Percentiles rank a stretch among this genome's conserved stretches.
These are phyloP conservation scores for Cladosporium colombiae DNA, from an alignment of 2,329 filamentous ascomycete species.

Conservation along the genomic window DNA sequence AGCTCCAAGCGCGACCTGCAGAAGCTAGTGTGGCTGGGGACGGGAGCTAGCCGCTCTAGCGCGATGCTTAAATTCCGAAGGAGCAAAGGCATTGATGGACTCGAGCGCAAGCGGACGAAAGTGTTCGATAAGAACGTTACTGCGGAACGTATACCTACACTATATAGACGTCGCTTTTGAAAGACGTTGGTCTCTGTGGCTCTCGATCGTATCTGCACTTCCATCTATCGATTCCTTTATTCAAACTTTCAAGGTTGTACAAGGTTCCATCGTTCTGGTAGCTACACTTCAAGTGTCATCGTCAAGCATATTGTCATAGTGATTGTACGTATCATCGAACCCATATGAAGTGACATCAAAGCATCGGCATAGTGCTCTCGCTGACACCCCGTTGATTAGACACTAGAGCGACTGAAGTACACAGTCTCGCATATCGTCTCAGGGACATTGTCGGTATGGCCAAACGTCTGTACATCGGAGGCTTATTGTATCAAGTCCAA, in stretches of 20 bases:
- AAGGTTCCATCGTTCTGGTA: neutral
- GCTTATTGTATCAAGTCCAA: conserved; percentile 57
- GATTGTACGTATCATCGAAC: neutral
- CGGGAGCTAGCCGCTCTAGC: neutral
- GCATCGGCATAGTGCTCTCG: neutral
- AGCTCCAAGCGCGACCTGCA: neutral
- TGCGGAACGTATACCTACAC: neutral
- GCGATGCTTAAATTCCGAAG: neutral
- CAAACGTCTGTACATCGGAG: conserved; percentile 52
- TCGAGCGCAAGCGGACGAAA: neutral
- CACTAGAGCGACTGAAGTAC: neutral
- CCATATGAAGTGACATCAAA: neutral
- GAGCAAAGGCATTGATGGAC: neutral
- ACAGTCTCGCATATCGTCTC: neutral
- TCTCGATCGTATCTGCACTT: neutral
- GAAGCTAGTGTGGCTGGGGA: neutral
- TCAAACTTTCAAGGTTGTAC: neutral
- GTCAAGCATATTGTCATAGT: neutral
- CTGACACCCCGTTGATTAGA: neutral
- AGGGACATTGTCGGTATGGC: neutral
- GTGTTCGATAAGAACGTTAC: neutral
- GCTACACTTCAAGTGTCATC: neutral
- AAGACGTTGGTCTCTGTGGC: rapidly evolving
- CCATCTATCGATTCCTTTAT: neutral
- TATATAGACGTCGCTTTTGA: neutral